Conservation (phyloP, 2,329 filamentous ascomycete species). For the Aureobasidium sp. region DNA sequence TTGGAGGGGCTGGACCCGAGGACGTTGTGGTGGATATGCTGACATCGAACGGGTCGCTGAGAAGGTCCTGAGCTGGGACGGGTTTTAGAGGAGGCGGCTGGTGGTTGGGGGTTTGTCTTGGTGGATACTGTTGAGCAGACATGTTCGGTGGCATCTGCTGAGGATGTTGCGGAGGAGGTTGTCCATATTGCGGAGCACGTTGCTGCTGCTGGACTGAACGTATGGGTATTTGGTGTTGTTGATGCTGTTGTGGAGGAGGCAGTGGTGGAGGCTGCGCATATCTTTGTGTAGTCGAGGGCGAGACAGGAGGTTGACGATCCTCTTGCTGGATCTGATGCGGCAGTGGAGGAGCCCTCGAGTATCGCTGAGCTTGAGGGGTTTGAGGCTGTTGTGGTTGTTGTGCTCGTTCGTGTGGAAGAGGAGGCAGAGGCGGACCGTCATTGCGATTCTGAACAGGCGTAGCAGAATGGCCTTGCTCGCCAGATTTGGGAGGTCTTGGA, state of each 20-base stretch:
- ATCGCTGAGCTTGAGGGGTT: background rate
- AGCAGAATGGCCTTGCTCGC: slow-evolving; percentile 26
- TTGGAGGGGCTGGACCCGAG: slow-evolving; percentile 65
- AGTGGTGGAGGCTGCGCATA: slow-evolving; percentile 30
- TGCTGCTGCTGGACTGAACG: slow-evolving; percentile 16
- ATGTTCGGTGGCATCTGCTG: slow-evolving; percentile 6
- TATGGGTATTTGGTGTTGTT: slow-evolving; percentile 18
- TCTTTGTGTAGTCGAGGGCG: background rate
- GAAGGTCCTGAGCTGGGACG: slow-evolving; percentile 46
- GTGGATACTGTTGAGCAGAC: slow-evolving; percentile 19
- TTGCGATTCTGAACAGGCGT: slow-evolving; percentile 1
- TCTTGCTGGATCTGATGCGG: slow-evolving; percentile 5
- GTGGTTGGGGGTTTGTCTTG: slow-evolving; percentile 17
- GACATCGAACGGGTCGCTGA: slow-evolving; percentile 57
- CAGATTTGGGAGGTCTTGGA: slow-evolving; percentile 49
- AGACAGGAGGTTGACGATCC: background rate
- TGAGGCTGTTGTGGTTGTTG: slow-evolving; percentile 19
- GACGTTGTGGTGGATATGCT: slow-evolving; percentile 46
- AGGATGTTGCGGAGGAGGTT: slow-evolving; percentile 5
- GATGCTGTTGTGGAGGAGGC: slow-evolving; percentile 26
- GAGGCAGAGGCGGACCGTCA: slow-evolving; percentile 31
- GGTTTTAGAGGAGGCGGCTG: slow-evolving; percentile 28
- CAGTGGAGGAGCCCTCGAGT: slow-evolving; percentile 2
- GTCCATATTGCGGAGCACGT: slow-evolving; percentile 15
- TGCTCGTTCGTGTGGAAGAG: slow-evolving; percentile 25